Base-by-base conservation (phyloP, 2,329 filamentous ascomycete species). In the Arachnopeziza araneosa region DNA sequence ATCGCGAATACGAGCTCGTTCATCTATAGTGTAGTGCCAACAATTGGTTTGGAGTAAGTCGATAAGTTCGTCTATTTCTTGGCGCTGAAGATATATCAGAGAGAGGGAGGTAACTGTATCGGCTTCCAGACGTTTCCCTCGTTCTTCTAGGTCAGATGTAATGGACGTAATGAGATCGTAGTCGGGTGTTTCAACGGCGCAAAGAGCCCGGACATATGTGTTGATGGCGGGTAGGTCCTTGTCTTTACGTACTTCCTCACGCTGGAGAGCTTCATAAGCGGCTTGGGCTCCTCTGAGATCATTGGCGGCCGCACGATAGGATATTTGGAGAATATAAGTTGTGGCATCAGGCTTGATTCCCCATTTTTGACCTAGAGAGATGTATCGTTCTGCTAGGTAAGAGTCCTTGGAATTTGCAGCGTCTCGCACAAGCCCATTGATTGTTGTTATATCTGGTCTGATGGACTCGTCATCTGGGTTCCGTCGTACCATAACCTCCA, bases 11-110 rank as follows among this genome's bases (percentile, higher is more conserved):
- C 81, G 73, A 8, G 79, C 79, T 61, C 92, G 85, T 71, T 96
- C 89, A 14, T 81, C 78, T 24, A 86, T 79, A 52, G 89, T 89
- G 72, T 85, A 91, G 59, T 87, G 82, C 66, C 86, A 84, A 4
- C 85, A 83, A 66, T 95, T 87, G 4, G 88, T 81, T 24, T 92
- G 91, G 19, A 98, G 81, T 0, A 96, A 82, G 70, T 96, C 91
- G 63, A 91, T 88, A 4, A 91, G 86, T 63, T 96, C 91, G 64
- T 87, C 85, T 51, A 86, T 81, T 70, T 96, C 90, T 68, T 91
- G 88, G 50, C 88, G 85, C 62, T 84, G 81, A 12, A 97, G 80
- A 66, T 96, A 89, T 50, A 89, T 78, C 52, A 87, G 78, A 61
- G 87, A 89, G n/a, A 97, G 78, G 0, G 84, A 81, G 7, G 87